Evolutionary conservation across 2,329 filamentous ascomycete genomes (phyloP).

Genomic region (Verruconis gallopava): DNA sequence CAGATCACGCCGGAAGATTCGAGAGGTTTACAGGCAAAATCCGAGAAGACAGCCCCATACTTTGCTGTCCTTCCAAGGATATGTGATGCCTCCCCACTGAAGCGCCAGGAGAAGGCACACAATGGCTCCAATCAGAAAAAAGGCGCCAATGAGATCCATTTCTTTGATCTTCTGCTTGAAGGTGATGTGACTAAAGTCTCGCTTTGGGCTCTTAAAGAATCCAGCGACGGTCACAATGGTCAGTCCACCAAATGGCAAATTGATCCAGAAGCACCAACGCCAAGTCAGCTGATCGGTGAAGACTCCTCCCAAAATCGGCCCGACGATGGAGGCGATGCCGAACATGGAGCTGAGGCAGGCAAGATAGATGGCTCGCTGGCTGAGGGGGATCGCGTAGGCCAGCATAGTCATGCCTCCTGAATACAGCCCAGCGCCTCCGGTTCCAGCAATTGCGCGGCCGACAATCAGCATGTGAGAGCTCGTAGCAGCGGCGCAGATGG

Average conservation of each 20-base stretch:
- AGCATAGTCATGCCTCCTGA: slow-evolving; percentile 42
- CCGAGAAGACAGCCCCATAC: slow-evolving; percentile 16
- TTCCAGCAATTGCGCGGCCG: slow-evolving; percentile 41
- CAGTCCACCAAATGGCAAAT: slow-evolving; percentile 31
- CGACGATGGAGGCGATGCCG: slow-evolving; percentile 26
- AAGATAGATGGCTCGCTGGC: slow-evolving; percentile 30
- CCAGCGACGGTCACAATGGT: slow-evolving; percentile 26
- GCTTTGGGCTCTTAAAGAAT: slow-evolving; percentile 25
- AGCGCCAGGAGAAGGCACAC: slow-evolving; percentile 30
- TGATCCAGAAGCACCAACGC: slow-evolving; percentile 31
- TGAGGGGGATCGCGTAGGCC: slow-evolving; percentile 28
- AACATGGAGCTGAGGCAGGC: slow-evolving; percentile 25
- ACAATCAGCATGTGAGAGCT: slow-evolving; percentile 41
- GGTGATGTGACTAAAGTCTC: slow-evolving; percentile 1
- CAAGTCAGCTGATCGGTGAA: slow-evolving; percentile 27
- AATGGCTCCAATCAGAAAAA: slow-evolving; percentile 26
- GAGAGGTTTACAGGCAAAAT: slow-evolving; percentile 8
- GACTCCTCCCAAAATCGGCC: slow-evolving; percentile 30
- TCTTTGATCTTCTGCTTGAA: slow-evolving; percentile 2
- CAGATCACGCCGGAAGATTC: neutral
- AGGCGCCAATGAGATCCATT: slow-evolving; percentile 31
- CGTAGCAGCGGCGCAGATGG: slow-evolving; percentile 38
- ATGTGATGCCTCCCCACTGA: slow-evolving; percentile 33
- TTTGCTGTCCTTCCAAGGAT: slow-evolving; percentile 20
- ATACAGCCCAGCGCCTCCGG: slow-evolving; percentile 38